These are phyloP conservation scores for Barnettozyma wickerhamii DNA, from an alignment of 805 yeast species.

Conservation along the genomic window DNA sequence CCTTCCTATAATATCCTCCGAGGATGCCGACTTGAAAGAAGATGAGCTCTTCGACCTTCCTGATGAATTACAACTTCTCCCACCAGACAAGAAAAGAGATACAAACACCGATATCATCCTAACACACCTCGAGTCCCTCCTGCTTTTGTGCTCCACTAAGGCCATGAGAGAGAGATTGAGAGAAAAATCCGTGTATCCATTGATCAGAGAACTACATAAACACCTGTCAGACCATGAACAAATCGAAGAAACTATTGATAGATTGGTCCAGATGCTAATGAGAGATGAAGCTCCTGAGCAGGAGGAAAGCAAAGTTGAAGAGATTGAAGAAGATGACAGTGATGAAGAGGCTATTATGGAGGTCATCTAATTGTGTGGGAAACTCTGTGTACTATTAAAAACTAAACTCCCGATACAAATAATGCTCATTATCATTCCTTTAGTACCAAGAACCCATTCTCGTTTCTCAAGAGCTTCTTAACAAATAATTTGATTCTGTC, in stretches of 20 bases:
- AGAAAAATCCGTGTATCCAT: slow-evolving; percentile 77
- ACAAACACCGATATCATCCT: slow-evolving; percentile 59
- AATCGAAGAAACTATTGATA: slow-evolving; percentile 69
- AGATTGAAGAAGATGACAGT: slow-evolving; percentile 31
- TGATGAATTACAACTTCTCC: slow-evolving; percentile 77
- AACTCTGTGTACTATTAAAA: background rate
- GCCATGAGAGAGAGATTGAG: slow-evolving; percentile 73
- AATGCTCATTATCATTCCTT: slow-evolving; percentile 7
- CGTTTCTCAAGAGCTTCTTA: slow-evolving; percentile 51
- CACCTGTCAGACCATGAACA: slow-evolving; percentile 37
- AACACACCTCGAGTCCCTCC: slow-evolving; percentile 73
- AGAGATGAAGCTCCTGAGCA: slow-evolving; percentile 66
- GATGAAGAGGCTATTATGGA: slow-evolving; percentile 35
- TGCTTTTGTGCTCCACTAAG: slow-evolving; percentile 74
- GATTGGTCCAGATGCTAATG: slow-evolving; percentile 86
- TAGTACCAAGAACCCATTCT: slow-evolving; percentile 28
- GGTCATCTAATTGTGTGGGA: slow-evolving; percentile 23
- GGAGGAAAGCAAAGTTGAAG: slow-evolving; percentile 42
- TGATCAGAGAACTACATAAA: slow-evolving; percentile 83
- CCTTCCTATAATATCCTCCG: slow-evolving; percentile 75
- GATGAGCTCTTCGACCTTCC: slow-evolving; percentile 89
- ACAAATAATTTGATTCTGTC: slow-evolving; percentile 54
- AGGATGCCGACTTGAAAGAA: slow-evolving; percentile 62
- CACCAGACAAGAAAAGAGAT: slow-evolving; percentile 74
- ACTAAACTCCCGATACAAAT: no score